Evolutionary conservation across 148 eudicot genomes (phyloP).

Genomic region (Salicornia ramosissima): DNA sequence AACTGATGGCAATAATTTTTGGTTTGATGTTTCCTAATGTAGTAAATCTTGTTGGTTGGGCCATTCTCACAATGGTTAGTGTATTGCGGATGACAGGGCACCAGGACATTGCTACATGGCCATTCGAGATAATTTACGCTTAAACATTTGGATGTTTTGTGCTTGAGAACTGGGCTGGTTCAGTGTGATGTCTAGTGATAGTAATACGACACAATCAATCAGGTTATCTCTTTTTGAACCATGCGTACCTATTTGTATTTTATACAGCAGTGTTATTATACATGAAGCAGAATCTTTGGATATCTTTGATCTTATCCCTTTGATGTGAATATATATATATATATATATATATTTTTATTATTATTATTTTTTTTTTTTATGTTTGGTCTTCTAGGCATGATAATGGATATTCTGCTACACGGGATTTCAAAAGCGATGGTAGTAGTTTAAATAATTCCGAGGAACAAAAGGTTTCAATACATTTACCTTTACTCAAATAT

Average conservation of each 20-base stretch:
- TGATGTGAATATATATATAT: background rate
- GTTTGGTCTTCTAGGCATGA: conserved; percentile 18
- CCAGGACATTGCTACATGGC: conserved; percentile 10
- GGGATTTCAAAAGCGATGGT: conserved; percentile 39
- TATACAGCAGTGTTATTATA: background rate
- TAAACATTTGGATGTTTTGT: conserved; percentile 23
- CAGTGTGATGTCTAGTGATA: conserved; percentile 42
- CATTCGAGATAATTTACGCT: conserved; percentile 23
- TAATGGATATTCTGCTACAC: conserved; percentile 39
- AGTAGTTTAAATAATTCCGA: conserved; percentile 23
- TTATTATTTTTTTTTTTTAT: background rate
- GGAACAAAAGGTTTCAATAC: conserved; percentile 57
- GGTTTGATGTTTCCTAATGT: background rate
- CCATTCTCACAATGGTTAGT: background rate
- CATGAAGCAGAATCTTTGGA: background rate
- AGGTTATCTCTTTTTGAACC: conserved; percentile 19
- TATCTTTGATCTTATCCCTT: background rate
- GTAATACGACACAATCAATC: conserved; percentile 27
- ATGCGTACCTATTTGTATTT: background rate
- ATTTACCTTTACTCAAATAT: conserved; percentile 3
- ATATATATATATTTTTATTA: no score
- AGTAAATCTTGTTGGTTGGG: background rate
- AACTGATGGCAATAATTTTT: background rate
- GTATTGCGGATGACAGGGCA: background rate
- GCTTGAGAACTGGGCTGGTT: conserved; percentile 28